These are phyloP conservation scores for Suillus fuscotomentosus DNA, from an alignment of 768 basidiomycete genomes.

Conservation along the genomic window DNA sequence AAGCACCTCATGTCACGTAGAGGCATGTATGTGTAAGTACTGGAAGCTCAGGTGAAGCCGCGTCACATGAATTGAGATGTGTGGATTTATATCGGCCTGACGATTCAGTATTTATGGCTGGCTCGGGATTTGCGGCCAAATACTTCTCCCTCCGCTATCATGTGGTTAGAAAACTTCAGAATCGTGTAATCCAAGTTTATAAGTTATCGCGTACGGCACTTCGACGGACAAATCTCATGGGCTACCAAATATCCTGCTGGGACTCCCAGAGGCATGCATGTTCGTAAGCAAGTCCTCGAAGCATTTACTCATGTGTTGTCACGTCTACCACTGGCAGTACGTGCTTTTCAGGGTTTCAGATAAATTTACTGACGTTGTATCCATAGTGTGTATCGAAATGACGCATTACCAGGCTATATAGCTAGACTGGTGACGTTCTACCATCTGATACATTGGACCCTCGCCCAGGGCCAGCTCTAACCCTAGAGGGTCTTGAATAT, in stretches of 20 bases:
- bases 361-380: slow-evolving; percentile 1
- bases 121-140: not conserved
- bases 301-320: not conserved
- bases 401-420: slow-evolving; percentile 6
- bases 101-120: not conserved
- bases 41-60: not conserved
- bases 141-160: not conserved
- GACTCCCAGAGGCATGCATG: slow-evolving; percentile 3
- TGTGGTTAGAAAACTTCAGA: not conserved
- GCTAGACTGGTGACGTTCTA: slow-evolving; percentile 8
- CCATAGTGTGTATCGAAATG: slow-evolving; percentile 13
- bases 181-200: not conserved
- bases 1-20: not conserved
- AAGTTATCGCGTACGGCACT: not conserved
- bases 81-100: not conserved
- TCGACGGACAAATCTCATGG: not conserved
- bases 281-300: slow-evolving; percentile 11
- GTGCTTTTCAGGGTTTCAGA: not conserved
- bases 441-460: slow-evolving; percentile 25
- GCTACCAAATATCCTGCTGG: slow-evolving; percentile 10
- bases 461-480: slow-evolving; percentile 33
- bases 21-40: not conserved
- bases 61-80: not conserved
- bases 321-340: not conserved
- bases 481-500: slow-evolving; percentile 42